Evolutionary conservation across 2,329 filamentous ascomycete species (phyloP), one percentile per base, ranked within the genome.

Genomic region (Colletotrichum sansevieriae): DNA sequence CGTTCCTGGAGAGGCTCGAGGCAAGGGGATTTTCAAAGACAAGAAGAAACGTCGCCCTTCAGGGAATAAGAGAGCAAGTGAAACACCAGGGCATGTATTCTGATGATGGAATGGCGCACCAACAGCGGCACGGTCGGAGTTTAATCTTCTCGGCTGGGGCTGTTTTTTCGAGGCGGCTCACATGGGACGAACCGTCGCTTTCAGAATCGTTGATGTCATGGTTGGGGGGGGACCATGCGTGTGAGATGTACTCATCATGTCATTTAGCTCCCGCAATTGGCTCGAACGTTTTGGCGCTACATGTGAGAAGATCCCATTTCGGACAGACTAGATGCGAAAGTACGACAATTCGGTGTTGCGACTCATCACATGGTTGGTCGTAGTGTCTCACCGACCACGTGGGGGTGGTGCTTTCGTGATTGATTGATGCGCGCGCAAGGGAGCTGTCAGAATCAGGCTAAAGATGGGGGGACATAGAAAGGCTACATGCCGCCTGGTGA

Each of bases 141-240:
- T 52, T 33, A 37, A 15, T 54, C 37, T 35, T 18, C 35, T 54
- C 22, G 59, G 47, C 47, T 54, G 20, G 20, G 47, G 47, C 47
- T 29, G 29, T 29, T 8, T 29, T 15, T 62, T 62, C 35, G 15
- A 62, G 37, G 35, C 59, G 59, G 20, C 47, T 44, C 47, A 43
- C 47, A 62, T 61, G 37, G 22, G 59, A 62, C 22, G 47, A 62
- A 54, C 59, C n/a, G 39, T 13, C 49, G 15, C n/a, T 15, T 51
- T 54, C 20, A 25, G 22, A 54, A 35, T 62, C 47, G 59, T 62
- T 62, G 59, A 62, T 62, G 59, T 62, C 59, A 62, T 62, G 46
- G 37, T 39, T 29, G 46, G 33, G 57, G 25, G 25, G 58, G 52
- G 20, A 37, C 47, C 37, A 62, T 52, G 49, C 49, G 59, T 47